Conservation (phyloP, 768 basidiomycete species). For the Postia placenta region DNA sequence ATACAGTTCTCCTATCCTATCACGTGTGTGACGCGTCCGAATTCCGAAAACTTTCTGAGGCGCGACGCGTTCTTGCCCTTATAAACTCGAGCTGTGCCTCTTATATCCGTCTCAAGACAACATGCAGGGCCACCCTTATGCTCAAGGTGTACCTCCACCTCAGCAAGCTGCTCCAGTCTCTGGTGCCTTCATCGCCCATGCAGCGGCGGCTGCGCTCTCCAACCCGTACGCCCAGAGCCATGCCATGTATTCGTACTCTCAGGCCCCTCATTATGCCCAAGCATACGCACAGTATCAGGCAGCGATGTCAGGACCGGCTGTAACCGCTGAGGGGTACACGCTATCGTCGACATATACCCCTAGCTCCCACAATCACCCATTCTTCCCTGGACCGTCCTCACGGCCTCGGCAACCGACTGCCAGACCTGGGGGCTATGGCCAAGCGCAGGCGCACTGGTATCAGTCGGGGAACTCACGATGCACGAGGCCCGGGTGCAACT, state of each 20-base stretch:
- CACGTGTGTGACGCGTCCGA: background rate
- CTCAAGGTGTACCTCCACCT: background rate
- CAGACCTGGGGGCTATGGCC: background rate
- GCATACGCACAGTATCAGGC: conserved; percentile 18
- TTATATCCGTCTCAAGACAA: no score
- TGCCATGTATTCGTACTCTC: conserved; percentile 13
- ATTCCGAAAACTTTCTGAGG: background rate
- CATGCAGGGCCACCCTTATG: background rate
- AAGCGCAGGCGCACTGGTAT: conserved; percentile 41
- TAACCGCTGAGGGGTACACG: conserved; percentile 28
- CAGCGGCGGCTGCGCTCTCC: conserved; percentile 19
- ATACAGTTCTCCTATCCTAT: background rate
- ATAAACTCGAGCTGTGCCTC: conserved; percentile 2
- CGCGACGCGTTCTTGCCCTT: background rate
- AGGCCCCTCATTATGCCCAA: conserved; percentile 29
- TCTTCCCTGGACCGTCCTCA: background rate
- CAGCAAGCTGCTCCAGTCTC: background rate
- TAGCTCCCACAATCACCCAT: conserved; percentile 6
- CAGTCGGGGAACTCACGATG: conserved; percentile 58
- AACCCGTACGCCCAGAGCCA: conserved; percentile 22
- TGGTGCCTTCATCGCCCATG: conserved; percentile 15
- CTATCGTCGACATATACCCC: conserved; percentile 28
- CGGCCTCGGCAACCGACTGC: background rate
- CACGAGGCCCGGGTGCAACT: conserved; percentile 57
- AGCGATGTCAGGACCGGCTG: conserved; percentile 8